Evolutionary conservation across 2,329 filamentous ascomycete genomes (phyloP).

Genomic region (Keithomyces neogunnii): DNA sequence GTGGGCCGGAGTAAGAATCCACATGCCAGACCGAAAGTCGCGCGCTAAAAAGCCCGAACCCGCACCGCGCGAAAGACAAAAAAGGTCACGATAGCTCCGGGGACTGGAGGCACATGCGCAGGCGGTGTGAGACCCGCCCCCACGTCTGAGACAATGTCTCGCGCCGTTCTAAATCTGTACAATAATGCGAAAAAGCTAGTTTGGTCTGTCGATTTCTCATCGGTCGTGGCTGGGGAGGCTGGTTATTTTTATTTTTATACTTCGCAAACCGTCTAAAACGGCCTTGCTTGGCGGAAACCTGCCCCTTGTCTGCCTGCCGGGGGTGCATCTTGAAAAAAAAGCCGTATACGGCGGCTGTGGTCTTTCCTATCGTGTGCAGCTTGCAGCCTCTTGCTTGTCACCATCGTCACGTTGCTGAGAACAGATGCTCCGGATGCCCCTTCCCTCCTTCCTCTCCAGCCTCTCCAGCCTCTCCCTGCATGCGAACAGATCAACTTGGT

Average conservation of each 20-base stretch:
- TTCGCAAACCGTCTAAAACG: background rate
- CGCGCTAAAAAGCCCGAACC: too few relatives aligned
- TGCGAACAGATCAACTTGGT: background rate
- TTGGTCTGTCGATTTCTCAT: too few relatives aligned
- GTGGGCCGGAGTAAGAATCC: too few relatives aligned
- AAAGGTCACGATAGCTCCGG: too few relatives aligned
- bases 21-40: too few relatives aligned
- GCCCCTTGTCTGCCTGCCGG: background rate
- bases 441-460: too few relatives aligned
- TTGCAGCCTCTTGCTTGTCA: slow-evolving; percentile 1
- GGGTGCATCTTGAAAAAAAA: background rate
- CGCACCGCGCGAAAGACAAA: too few relatives aligned
- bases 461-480: background rate
- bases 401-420: slow-evolving; percentile 4
- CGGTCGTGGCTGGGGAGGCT: too few relatives aligned
- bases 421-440: background rate
- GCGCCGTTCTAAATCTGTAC: too few relatives aligned
- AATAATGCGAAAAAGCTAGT: too few relatives aligned
- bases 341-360: background rate
- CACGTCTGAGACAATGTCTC: background rate
- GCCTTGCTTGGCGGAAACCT: background rate
- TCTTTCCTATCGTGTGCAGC: slow-evolving; percentile 2
- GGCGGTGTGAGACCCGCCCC: background rate
- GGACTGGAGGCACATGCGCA: background rate
- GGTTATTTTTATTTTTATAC: too few relatives aligned